Evolutionary conservation across 2,329 filamentous ascomycete species (phyloP), one percentile per base, ranked within the genome.

Genomic region (Phoma herbarum): DNA sequence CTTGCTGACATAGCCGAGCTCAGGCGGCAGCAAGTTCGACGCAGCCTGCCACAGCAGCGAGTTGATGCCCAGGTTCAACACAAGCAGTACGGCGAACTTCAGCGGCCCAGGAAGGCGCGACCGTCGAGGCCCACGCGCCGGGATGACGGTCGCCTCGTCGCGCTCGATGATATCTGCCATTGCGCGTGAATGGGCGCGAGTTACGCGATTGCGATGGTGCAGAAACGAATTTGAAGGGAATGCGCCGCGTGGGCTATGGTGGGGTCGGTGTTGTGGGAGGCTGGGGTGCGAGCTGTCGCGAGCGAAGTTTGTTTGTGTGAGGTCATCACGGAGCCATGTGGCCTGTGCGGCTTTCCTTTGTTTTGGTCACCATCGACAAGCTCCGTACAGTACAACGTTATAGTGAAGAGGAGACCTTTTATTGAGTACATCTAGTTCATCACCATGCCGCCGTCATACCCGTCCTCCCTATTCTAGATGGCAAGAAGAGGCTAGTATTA

Each of bases 1-100:
- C 69, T 88, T 86, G 74, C 87, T 90, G 58, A 94, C 84, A 25
- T 80, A 79, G 1, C 87, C 87, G 39, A 96, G 80, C 75, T 93
- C 88, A 7, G 84, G 86, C 14, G 83, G 81, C 5, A 86, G 87
- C 61, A 86, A 82, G 35, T 85, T 82, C 46, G 86, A 83, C 7
- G 86, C 80, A 51, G 89, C 72, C 45, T 86, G 86, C 75, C 90
- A 90, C 7, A 91, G 83, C 18, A 88, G 69, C 16, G 85, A 83
- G 63, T 88, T 90, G 57, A 92, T 78, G 29, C 82, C 79, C 57
- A 93, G 81, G 76, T 82, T 86, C 59, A 83, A 72, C 18, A 84
- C 55, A n/a, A 85, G 76, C 26, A 80, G 72, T 44, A 82, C 73
- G 23, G 76, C 74, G 47, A 82, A 76, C 58, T 78, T 77, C 58